Base-by-base conservation (phyloP, 148 eudicot genomes). In the Tetragonia tetragonoides region DNA sequence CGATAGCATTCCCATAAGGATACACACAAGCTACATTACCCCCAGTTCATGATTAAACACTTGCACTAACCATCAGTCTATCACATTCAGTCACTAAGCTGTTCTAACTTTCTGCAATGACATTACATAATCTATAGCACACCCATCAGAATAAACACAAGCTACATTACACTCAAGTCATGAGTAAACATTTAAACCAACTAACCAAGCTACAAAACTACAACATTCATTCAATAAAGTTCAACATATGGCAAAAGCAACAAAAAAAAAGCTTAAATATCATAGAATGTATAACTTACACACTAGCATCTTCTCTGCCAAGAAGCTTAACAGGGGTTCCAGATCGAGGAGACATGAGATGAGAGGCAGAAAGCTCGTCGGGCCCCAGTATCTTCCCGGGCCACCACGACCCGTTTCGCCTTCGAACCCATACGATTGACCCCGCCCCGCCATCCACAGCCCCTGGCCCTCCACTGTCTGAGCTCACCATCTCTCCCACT, bases 271-370 rank as follows among this genome's bases (percentile, higher is more conserved):
- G n/a, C 2, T 24, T 9, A 60, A 24, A 40, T 4, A 8, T 2
- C 18, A 79, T 3, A 7, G 39, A 40, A n/a, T 23, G 76, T 17
- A 59, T 41, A 28, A 87, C 97, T 83, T 85, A 94, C 98, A 94
- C 97, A 77, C 95, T 92, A 11, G 98, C 98, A 80, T 94, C 98
- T 84, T 94, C 98, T 81, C 95, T 88, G 49, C 98, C 98, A 54
- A 94, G 95, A 79, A 94, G 97, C 87, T 94, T 94, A n/a, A 90
- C 98, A 28, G 98, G 98, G 81, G 98, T 93, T 54, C 98, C 98
- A 65, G 97, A 91, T 77, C 97, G 91, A 41, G 97, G 98, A 78
- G 98, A 91, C 92, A 89, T 91, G 10, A 93, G 78, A 86, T 88
- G 96, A 79, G 93, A 84, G 60, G 89, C 86, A 4, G 95, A 87